Percentiles rank a stretch among this genome's conserved stretches.
These are phyloP conservation scores for Cyclanthera cordifolia DNA, from an alignment of 306 rosid genomes.

Conservation along the genomic window DNA sequence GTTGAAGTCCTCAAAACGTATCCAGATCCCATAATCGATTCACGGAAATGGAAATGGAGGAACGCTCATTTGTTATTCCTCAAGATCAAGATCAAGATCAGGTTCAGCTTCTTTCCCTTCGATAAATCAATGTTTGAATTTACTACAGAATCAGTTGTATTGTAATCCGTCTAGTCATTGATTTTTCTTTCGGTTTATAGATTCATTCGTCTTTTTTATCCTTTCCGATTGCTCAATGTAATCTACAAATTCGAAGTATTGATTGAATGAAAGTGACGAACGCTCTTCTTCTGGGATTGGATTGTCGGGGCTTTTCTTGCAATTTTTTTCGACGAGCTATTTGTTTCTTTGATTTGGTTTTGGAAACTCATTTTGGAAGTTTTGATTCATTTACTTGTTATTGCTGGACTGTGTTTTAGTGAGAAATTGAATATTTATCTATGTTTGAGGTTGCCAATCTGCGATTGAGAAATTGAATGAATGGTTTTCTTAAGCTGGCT, in stretches of 20 bases:
- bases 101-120: background rate
- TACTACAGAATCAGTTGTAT: background rate
- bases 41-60: slow-evolving; percentile 3
- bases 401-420: background rate
- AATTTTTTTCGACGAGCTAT: background rate
- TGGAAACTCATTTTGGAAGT: background rate
- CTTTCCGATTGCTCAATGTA: background rate
- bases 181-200: background rate
- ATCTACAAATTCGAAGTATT: background rate
- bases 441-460: background rate
- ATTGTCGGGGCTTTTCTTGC: background rate
- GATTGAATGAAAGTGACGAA: background rate
- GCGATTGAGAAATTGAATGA: background rate
- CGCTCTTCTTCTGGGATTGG: background rate
- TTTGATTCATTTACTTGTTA: background rate
- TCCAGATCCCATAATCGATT: background rate
- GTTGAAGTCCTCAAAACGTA: background rate
- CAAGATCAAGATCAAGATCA: background rate
- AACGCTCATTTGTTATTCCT: background rate
- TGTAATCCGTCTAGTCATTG: background rate
- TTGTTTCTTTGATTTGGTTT: background rate
- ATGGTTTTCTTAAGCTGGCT: background rate
- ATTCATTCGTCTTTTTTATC: background rate
- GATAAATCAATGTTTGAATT: background rate
- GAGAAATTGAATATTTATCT: background rate